Evolutionary conservation across 495 filamentous ascomycete genomes (phyloP), one percentile per base, ranked within the genome.

Genomic region (Penicillium bialowiezense): DNA sequence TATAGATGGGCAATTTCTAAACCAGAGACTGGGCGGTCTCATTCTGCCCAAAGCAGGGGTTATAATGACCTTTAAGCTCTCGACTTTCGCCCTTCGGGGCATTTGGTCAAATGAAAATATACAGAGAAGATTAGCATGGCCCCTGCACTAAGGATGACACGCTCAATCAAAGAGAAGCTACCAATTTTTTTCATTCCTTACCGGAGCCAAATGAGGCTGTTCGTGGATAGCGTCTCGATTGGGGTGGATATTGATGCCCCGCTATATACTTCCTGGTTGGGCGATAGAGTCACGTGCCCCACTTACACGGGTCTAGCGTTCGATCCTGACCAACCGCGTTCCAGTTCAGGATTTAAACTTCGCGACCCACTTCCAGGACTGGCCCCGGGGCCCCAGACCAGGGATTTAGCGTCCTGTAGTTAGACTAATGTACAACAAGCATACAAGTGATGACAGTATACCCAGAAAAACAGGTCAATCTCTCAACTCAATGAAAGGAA

Each of bases 141-240:
- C 91, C 91, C 91, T 97, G 91, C 90, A 95, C 90, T 95, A 95
- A 96, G 90, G 90, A 95, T 95, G 90, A 95, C 88, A 95, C 90
- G 89, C 89, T 90, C 81, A 87, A 90, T 89, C 87, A 91, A 90
- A 91, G 89, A 91, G 87, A 89, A 85, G 86, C 87, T 89, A 87
- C 77, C 68, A 80, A 75, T 87, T 84, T 86, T 86, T 86, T 85
- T 82, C 12, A 3, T 32, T 12, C 29, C 10, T 32, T 32, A 32
- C 29, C 5, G 5, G 12, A 32, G 29, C 29, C 7, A 10, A 5
- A 10, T 7, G 29, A 4, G 10, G 7, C 12, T 32, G 8, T 26
- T 26, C 23, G 8, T 3, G 23, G 3, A 26, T 26, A 8, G 23
- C 23, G 23, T 26, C 23, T 8, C 8, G 8, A 26, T 4, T 26